Conservation (phyloP, 768 basidiomycete species). For the Boletus rubescentipes region DNA sequence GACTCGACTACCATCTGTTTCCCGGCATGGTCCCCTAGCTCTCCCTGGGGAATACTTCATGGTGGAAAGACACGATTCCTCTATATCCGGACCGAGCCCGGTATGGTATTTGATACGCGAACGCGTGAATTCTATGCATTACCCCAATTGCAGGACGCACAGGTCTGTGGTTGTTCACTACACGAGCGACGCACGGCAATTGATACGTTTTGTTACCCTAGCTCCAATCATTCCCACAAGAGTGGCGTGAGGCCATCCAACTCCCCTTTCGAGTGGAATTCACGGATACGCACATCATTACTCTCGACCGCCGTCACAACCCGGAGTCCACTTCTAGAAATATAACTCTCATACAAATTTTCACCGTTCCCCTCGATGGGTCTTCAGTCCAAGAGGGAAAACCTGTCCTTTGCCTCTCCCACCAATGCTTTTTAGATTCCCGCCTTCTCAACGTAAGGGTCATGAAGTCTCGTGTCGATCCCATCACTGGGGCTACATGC, state of each 20-base stretch:
- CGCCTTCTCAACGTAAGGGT: rapidly evolving
- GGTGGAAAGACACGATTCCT: too few relatives aligned
- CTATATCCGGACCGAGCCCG: too few relatives aligned
- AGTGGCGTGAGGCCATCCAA: too few relatives aligned
- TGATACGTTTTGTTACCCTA: neutral
- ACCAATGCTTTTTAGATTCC: neutral
- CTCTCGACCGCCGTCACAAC: too few relatives aligned
- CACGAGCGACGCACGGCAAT: constrained; percentile 7
- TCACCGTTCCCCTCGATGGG: neutral
- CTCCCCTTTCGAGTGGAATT: too few relatives aligned
- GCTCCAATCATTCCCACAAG: too few relatives aligned
- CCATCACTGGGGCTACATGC: neutral
- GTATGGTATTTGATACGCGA: too few relatives aligned
- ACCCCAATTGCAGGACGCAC: neutral
- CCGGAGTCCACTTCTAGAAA: too few relatives aligned
- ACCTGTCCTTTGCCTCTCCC: neutral
- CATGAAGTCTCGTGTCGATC: neutral
- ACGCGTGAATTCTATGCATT: neutral
- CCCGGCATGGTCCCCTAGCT: too few relatives aligned
- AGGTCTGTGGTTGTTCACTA: neutral
- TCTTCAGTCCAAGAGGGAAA: neutral
- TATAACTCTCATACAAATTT: neutral
- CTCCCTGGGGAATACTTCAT: too few relatives aligned
- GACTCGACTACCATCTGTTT: too few relatives aligned
- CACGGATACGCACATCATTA: too few relatives aligned